Percentiles rank a stretch among this genome's conserved stretches.
phyloP scores from a whole-genome alignment of 2,329 filamentous ascomycete genomes.

The Pezicula carpinea region DNA sequence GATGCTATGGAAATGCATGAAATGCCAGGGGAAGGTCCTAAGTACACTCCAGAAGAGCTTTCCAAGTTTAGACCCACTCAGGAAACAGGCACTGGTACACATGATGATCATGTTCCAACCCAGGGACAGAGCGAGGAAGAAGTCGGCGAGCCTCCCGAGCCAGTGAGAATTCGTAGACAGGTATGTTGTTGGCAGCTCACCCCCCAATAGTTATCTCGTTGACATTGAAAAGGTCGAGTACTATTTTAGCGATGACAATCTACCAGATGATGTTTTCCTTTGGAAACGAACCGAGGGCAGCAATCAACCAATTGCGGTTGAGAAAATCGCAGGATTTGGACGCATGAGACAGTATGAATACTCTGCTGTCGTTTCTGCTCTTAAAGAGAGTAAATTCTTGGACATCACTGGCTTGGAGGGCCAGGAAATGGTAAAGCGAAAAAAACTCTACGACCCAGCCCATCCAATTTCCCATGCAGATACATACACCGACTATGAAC shows the following conservation, averaged over 20 bases:
- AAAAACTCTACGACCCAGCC: constrained; percentile 53
- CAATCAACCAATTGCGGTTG: constrained; percentile 76
- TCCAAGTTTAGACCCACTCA: too few relatives aligned
- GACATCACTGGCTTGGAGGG: constrained; percentile 69
- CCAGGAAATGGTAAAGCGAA: constrained; percentile 68
- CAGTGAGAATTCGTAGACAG: background rate
- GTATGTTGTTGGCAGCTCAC: background rate
- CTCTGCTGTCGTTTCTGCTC: constrained; percentile 73
- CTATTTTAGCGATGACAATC: constrained; percentile 87
- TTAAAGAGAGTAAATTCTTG: constrained; percentile 70
- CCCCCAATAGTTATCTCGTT: background rate
- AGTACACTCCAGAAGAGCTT: too few relatives aligned
- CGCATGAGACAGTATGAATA: constrained; percentile 92
- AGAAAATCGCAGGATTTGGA: constrained; percentile 79
- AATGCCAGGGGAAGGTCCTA: too few relatives aligned
- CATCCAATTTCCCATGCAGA: background rate
- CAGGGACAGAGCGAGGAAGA: too few relatives aligned
- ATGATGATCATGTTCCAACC: too few relatives aligned
- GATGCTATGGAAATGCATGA: too few relatives aligned
- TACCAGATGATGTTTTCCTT: constrained; percentile 82
- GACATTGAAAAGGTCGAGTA: constrained; percentile 70
- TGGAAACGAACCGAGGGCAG: constrained; percentile 72
- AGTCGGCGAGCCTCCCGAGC: too few relatives aligned
- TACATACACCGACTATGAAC: constrained; percentile 32
- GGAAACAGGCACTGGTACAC: too few relatives aligned